These are phyloP conservation scores for Astragalus membranaceus DNA, from an alignment of 306 rosid species.

Conservation along the genomic window DNA sequence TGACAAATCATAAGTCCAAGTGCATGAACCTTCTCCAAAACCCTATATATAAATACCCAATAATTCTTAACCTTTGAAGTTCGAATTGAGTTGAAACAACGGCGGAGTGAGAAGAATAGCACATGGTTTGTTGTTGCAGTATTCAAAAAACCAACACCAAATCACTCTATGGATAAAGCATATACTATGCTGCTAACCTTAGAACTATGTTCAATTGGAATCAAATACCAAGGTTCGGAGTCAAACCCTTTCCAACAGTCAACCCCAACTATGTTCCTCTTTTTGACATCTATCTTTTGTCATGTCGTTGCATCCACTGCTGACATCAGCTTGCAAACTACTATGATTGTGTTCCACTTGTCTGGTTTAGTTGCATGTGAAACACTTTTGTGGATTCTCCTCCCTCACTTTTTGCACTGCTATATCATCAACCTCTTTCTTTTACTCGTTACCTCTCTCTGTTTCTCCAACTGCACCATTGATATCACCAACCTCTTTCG, in stretches of 20 bases:
- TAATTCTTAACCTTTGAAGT: no score
- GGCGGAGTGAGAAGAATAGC: no score
- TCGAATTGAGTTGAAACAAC: no score
- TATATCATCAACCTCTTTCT: background rate
- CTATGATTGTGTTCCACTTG: background rate
- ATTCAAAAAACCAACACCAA: no score
- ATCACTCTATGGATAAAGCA: background rate
- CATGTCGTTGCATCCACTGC: background rate
- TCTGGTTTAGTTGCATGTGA: background rate
- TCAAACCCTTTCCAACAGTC: background rate
- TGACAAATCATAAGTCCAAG: no score
- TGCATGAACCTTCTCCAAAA: no score
- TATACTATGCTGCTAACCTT: background rate
- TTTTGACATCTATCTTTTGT: background rate
- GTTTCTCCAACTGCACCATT: no score
- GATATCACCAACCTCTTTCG: no score
- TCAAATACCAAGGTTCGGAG: background rate
- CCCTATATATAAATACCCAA: no score
- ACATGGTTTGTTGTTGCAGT: no score
- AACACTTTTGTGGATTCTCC: background rate
- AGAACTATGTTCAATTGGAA: background rate
- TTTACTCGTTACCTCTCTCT: background rate
- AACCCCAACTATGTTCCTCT: background rate
- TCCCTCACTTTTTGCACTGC: background rate
- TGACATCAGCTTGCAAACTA: background rate